Evolutionary conservation across 768 basidiomycete genomes (phyloP).

Genomic region (Hebeloma cylindrosporum): DNA sequence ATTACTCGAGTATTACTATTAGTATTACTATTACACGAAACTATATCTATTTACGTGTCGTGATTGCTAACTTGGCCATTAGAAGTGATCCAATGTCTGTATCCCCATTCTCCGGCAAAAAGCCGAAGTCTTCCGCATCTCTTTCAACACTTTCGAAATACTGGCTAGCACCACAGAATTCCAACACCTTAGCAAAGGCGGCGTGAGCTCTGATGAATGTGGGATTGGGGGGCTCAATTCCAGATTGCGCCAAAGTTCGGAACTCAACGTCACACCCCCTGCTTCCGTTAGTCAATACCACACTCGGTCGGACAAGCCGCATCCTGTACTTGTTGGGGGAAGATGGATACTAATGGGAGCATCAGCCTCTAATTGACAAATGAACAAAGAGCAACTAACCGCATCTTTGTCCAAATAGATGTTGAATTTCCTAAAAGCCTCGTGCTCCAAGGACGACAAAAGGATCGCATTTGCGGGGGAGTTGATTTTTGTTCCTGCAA

Average conservation of each 20-base stretch:
- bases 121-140: too few relatives aligned
- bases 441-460: constrained; percentile 13
- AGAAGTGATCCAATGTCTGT: too few relatives aligned
- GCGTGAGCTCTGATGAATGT: too few relatives aligned
- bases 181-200: too few relatives aligned
- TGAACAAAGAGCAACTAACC: background rate
- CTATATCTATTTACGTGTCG: too few relatives aligned
- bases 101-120: too few relatives aligned
- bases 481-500: constrained; percentile 14
- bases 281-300: background rate
- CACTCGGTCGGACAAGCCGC: constrained; percentile 1
- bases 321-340: constrained; percentile 17
- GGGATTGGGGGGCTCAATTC: constrained; percentile 16
- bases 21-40: too few relatives aligned
- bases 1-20: too few relatives aligned
- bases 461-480: constrained; percentile 19
- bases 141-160: too few relatives aligned
- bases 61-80: too few relatives aligned
- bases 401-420: constrained; percentile 18
- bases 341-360: constrained; percentile 14
- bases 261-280: constrained; percentile 15
- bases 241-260: constrained; percentile 1
- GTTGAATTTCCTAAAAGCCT: constrained; percentile 1
- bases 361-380: background rate
- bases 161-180: too few relatives aligned